phyloP scores from a whole-genome alignment of 495 filamentous ascomycete genomes.

The Penicillium salamii region DNA sequence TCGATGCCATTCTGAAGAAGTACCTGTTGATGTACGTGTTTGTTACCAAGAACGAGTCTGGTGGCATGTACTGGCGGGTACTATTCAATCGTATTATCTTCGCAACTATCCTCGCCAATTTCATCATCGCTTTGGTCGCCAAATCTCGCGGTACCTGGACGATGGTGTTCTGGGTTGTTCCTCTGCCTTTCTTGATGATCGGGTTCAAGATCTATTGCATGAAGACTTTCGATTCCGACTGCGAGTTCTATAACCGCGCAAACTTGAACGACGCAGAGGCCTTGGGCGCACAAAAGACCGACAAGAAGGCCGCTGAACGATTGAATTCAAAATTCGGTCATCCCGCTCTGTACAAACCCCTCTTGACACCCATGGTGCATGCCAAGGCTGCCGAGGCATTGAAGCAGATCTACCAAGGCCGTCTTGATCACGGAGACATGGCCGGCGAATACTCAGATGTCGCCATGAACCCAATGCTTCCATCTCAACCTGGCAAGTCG shows the following conservation, averaged over 20 bases:
- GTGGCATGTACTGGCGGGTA: slow-evolving; percentile 88
- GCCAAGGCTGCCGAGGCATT: slow-evolving; percentile 82
- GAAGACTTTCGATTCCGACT: slow-evolving; percentile 68
- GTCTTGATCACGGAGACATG: slow-evolving; percentile 61
- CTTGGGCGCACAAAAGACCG: slow-evolving; percentile 40
- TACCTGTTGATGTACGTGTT: slow-evolving; percentile 94
- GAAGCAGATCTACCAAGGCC: slow-evolving; percentile 74
- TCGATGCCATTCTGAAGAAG: slow-evolving; percentile 91
- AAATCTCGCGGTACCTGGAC: slow-evolving; percentile 57
- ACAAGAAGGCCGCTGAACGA: slow-evolving; percentile 62
- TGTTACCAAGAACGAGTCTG: slow-evolving; percentile 92
- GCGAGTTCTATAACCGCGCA: slow-evolving; percentile 71
- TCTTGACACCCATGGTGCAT: slow-evolving; percentile 95
- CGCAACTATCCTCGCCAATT: slow-evolving; percentile 72
- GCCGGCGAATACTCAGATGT: slow-evolving; percentile 71
- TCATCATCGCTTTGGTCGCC: slow-evolving; percentile 71
- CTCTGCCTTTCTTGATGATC: slow-evolving; percentile 76
- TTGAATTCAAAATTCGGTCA: slow-evolving; percentile 83
- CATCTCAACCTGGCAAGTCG: slow-evolving; percentile 67
- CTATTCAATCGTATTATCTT: slow-evolving; percentile 91
- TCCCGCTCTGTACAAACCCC: slow-evolving; percentile 81
- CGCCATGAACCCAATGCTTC: slow-evolving; percentile 76
- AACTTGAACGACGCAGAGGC: slow-evolving; percentile 56
- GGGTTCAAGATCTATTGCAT: slow-evolving; percentile 86
- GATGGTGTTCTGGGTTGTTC: slow-evolving; percentile 65